Evolutionary conservation across 2,329 filamentous ascomycete genomes (phyloP), one percentile per base, ranked within the genome.

Genomic region (Alternaria infectoria): DNA sequence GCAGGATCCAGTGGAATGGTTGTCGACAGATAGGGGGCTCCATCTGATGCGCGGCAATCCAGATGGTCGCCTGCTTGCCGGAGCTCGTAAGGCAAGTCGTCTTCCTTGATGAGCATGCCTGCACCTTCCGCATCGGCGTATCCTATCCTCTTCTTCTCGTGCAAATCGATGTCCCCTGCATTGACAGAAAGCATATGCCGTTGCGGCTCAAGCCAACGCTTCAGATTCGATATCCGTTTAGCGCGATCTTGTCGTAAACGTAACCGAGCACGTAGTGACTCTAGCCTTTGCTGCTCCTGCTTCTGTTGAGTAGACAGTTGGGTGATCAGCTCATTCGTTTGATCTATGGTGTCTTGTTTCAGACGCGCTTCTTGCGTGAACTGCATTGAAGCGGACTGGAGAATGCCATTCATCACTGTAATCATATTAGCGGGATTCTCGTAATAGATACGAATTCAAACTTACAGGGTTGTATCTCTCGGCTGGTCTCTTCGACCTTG

Each of bases 271-370:
- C 91, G 90, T 11, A 96, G 82, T 9, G 87, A 85, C 63, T 96
- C 92, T 4, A 97, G 83, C 21, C 86, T 87, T 59, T 90, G 89
- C 58, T 92, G 89, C 58, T 94, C 91, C 58, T 93, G 91, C 68
- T 91, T 90, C 30, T 97, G 87, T 65, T 92, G 88, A 19, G 90
- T 87, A 2, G 93, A 96, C 2, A 93, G 90, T 60, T 92, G 90
- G 52, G 93, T 91, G 55, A 99, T 90, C 25, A 91, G 90, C 45
- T 88, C 84, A 79, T 97, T 95, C 36, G 96, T 89, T 15, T 89
- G 86, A 75, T 97, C 93, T 57, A 98, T 90, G 28, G 90, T 87
- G 54, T 90, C 86, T 81, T 97, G 94, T 77, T 97, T 97, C 47
- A 90, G 86, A 71, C 90, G 91, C 67, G 97, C 88, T 77, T 95